Percentiles rank a stretch among this genome's conserved stretches.
phyloP scores from a whole-genome alignment of 768 basidiomycete species.

The Tulasnella sp. region DNA sequence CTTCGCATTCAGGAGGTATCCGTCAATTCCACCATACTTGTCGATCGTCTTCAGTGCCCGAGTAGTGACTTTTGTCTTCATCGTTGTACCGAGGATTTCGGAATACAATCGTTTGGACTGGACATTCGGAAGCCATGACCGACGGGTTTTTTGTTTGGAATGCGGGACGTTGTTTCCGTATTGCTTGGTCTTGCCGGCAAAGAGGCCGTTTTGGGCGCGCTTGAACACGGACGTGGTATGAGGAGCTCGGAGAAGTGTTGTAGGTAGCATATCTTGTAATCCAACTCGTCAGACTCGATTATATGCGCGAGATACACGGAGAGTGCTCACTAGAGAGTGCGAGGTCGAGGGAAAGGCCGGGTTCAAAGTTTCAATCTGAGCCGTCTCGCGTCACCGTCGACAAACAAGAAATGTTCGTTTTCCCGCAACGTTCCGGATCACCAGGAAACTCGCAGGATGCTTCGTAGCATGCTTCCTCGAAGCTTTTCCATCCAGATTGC shows the following conservation, averaged over 20 bases:
- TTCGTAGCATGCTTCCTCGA: neutral
- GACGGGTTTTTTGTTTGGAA: slow-evolving; percentile 78
- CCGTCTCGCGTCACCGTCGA: neutral
- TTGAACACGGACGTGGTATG: slow-evolving; percentile 64
- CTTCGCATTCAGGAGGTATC: slow-evolving; percentile 47
- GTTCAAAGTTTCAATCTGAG: neutral
- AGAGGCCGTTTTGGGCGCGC: slow-evolving; percentile 70
- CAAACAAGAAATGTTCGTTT: neutral
- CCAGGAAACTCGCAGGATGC: neutral
- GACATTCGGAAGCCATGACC: slow-evolving; percentile 83
- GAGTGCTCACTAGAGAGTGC: neutral
- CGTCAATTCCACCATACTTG: slow-evolving; percentile 72
- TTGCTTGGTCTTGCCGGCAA: slow-evolving; percentile 70
- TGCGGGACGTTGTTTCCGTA: slow-evolving; percentile 86
- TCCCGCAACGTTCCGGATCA: neutral
- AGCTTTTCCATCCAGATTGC: neutral
- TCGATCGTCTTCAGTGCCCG: slow-evolving; percentile 73
- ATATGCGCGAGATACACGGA: neutral
- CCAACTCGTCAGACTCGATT: neutral
- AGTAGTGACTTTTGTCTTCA: slow-evolving; percentile 66
- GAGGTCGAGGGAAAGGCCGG: neutral
- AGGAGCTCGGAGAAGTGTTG: slow-evolving; percentile 23
- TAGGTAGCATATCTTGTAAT: slow-evolving; percentile 32
- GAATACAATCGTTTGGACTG: slow-evolving; percentile 68
- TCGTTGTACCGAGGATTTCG: slow-evolving; percentile 47